phyloP scores from a whole-genome alignment of 768 basidiomycete species.

The Kwoniella dejecticola region DNA sequence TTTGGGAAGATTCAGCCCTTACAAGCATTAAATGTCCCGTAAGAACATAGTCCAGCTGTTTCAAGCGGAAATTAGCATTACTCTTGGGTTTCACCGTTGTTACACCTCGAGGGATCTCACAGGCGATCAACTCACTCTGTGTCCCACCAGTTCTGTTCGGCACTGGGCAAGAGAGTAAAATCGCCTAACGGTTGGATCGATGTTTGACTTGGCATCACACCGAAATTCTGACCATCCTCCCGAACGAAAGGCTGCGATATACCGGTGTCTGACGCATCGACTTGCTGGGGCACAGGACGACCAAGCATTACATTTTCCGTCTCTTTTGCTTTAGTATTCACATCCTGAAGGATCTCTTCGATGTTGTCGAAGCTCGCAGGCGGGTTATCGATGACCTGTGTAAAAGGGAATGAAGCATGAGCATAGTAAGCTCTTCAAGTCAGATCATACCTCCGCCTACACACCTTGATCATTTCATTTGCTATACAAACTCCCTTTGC shows the following conservation, averaged over 20 bases:
- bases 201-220: background rate
- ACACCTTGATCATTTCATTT: conserved; percentile 12
- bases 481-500: conserved; percentile 3
- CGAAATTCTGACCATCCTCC: background rate
- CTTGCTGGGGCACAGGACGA: no score
- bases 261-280: background rate
- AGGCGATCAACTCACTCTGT: background rate
- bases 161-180: background rate
- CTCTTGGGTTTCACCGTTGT: background rate
- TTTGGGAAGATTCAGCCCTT: no score
- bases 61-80: background rate
- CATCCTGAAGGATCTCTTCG: conserved; percentile 7
- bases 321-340: background rate
- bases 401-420: background rate
- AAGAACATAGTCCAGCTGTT: conserved; percentile 1
- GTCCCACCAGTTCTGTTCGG: conserved; percentile 10
- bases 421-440: no score
- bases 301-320: background rate
- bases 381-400: conserved; percentile 10
- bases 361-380: conserved; percentile 4
- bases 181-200: background rate
- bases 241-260: no score
- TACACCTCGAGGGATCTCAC: no score
- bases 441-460: no score
- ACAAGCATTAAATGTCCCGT: background rate